phyloP scores from a whole-genome alignment of 345 rosid genomes.

The Acer yangbiense region DNA sequence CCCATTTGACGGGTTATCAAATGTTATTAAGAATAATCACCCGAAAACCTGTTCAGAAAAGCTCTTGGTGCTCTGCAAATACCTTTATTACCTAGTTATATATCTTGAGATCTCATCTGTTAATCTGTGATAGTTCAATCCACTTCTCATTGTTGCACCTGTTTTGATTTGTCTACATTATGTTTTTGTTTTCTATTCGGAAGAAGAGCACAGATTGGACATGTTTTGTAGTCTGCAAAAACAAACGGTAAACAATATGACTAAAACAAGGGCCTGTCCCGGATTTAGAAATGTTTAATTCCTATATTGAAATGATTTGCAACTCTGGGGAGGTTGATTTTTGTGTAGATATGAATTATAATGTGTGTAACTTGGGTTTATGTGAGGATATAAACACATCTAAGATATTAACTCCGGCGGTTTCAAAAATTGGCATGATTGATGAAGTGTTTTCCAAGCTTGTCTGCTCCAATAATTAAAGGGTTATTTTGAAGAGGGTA shows the following conservation, averaged over 20 bases:
- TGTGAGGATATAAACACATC: slow-evolving; percentile 63
- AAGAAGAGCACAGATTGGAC: background rate
- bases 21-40: too few relatives aligned
- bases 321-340: slow-evolving; percentile 75
- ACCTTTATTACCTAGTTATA: too few relatives aligned
- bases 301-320: slow-evolving; percentile 57
- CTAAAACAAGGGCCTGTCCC: slow-evolving; percentile 67
- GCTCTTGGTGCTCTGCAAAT: too few relatives aligned
- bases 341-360: slow-evolving; percentile 67
- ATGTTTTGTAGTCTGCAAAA: slow-evolving; percentile 53
- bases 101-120: too few relatives aligned
- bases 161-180: background rate
- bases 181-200: too few relatives aligned
- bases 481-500: slow-evolving; percentile 74
- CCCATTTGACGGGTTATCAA: too few relatives aligned
- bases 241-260: slow-evolving; percentile 71
- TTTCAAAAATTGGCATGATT: slow-evolving; percentile 74
- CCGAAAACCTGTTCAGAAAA: too few relatives aligned
- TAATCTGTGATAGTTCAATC: background rate
- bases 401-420: slow-evolving; percentile 78
- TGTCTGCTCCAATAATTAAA: slow-evolving; percentile 85
- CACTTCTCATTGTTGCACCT: background rate
- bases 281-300: slow-evolving; percentile 62
- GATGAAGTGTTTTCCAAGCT: slow-evolving; percentile 88
- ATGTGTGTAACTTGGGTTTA: slow-evolving; percentile 68